Evolutionary conservation across 345 rosid species (phyloP).

Genomic region (Eutrema japonicum): DNA sequence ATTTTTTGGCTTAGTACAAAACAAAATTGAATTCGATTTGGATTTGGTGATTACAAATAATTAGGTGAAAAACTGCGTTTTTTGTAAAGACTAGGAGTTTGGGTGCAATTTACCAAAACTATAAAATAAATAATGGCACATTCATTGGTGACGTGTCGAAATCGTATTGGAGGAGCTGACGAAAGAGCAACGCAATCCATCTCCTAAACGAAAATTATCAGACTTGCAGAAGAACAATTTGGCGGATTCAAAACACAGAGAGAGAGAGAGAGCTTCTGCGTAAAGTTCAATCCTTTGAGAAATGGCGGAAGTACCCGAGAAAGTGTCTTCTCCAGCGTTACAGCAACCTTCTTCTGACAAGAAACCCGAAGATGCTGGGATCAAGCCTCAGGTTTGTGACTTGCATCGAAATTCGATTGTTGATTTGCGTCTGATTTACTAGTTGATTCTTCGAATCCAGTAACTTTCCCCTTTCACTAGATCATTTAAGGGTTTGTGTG

Average conservation of each 20-base stretch:
- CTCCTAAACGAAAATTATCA: background rate
- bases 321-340: constrained; percentile 42
- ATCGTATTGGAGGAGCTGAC: constrained; percentile 29
- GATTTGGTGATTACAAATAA: background rate
- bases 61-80: background rate
- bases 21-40: background rate
- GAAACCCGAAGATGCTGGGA: constrained; percentile 38
- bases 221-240: background rate
- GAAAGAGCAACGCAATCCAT: constrained; percentile 16
- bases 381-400: constrained; percentile 53
- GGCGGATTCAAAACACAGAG: constrained; percentile 17
- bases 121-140: background rate
- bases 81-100: background rate
- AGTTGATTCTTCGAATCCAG: background rate
- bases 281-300: constrained; percentile 27
- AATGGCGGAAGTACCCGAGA: constrained; percentile 57
- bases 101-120: constrained; percentile 6
- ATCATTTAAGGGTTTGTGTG: constrained; percentile 13
- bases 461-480: background rate
- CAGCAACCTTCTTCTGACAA: constrained; percentile 41
- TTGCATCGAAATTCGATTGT: constrained; percentile 18
- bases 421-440: constrained; percentile 6
- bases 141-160: constrained; percentile 20
- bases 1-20: background rate
- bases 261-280: constrained; percentile 21